Percentiles rank a stretch among this genome's conserved stretches.
These are phyloP conservation scores for Globisporangium parvum DNA, from an alignment of 352 stramenopile genomes.

Conservation along the genomic window DNA sequence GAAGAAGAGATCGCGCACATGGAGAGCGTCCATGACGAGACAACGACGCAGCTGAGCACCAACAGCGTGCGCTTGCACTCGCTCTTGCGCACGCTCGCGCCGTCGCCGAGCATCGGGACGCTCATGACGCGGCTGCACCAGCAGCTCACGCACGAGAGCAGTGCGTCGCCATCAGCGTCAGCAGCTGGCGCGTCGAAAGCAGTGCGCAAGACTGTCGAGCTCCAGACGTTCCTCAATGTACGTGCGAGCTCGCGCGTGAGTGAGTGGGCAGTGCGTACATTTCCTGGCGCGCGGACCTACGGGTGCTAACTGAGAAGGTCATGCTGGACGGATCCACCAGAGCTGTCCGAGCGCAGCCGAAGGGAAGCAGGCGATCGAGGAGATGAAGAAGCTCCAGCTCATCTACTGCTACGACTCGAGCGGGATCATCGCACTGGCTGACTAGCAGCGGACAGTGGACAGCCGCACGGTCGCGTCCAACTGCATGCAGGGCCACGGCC, in stretches of 20 bases:
- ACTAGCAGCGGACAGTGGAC: constrained; percentile 21
- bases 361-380: constrained; percentile 58
- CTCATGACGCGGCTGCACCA: constrained; percentile 74
- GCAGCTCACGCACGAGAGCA: constrained; percentile 38
- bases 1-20: constrained; percentile 56
- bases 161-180: constrained; percentile 3
- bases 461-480: background rate
- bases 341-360: constrained; percentile 71
- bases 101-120: constrained; percentile 48
- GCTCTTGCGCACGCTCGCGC: constrained; percentile 57
- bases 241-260: constrained; percentile 12
- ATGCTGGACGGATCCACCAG: constrained; percentile 16
- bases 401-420: constrained; percentile 80
- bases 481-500: background rate
- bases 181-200: constrained; percentile 8
- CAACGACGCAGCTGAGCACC: constrained; percentile 48
- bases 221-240: constrained; percentile 64
- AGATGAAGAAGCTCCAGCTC: constrained; percentile 77
- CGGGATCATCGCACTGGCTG: constrained; percentile 61
- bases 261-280: constrained; percentile 1
- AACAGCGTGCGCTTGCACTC: constrained; percentile 51
- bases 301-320: constrained; percentile 13
- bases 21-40: constrained; percentile 37
- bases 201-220: constrained; percentile 53
- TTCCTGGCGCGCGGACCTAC: constrained; percentile 4